These are phyloP conservation scores for Suillus sp. DNA, from an alignment of 768 basidiomycete genomes.

Conservation along the genomic window DNA sequence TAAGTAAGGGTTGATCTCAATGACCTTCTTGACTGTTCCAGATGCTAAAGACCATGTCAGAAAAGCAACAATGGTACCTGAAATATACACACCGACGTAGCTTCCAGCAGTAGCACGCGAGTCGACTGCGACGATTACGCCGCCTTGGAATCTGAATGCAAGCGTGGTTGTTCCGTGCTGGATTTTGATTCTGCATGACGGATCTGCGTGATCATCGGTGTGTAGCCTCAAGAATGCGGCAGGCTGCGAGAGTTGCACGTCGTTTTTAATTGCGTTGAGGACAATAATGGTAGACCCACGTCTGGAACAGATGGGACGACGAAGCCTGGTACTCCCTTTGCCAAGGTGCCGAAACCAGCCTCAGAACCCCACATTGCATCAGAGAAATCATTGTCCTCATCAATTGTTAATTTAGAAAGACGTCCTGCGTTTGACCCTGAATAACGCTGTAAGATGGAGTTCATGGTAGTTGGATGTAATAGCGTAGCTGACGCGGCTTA, in stretches of 20 bases:
- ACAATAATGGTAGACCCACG: conserved; percentile 46
- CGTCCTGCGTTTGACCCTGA: conserved; percentile 54
- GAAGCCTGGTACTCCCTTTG: conserved; percentile 73
- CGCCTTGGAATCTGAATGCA: conserved; percentile 95
- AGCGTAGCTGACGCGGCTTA: conserved; percentile 36
- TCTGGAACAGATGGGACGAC: conserved; percentile 72
- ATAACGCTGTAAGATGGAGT: conserved; percentile 67
- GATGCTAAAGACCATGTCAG: conserved; percentile 56
- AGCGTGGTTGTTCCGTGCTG: conserved; percentile 98
- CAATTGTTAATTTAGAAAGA: conserved; percentile 48
- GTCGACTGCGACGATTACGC: conserved; percentile 99
- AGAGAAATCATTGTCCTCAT: conserved; percentile 64
- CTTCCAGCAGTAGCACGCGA: conserved; percentile 96
- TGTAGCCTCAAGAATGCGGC: conserved; percentile 88
- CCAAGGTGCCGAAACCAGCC: conserved; percentile 78
- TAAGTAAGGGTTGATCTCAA: conserved; percentile 98
- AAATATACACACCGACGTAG: conserved; percentile 76
- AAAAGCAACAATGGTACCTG: conserved; percentile 1
- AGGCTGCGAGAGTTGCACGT: conserved; percentile 56
- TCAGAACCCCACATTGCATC: conserved; percentile 81
- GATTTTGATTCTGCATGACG: conserved; percentile 94
- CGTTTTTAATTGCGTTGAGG: neutral
- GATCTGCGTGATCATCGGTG: conserved; percentile 95
- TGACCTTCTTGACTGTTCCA: conserved; percentile 98
- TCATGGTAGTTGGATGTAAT: conserved; percentile 52